Evolutionary conservation across 2,329 filamentous ascomycete genomes (phyloP).

Genomic region (Hypoxylon sp.): DNA sequence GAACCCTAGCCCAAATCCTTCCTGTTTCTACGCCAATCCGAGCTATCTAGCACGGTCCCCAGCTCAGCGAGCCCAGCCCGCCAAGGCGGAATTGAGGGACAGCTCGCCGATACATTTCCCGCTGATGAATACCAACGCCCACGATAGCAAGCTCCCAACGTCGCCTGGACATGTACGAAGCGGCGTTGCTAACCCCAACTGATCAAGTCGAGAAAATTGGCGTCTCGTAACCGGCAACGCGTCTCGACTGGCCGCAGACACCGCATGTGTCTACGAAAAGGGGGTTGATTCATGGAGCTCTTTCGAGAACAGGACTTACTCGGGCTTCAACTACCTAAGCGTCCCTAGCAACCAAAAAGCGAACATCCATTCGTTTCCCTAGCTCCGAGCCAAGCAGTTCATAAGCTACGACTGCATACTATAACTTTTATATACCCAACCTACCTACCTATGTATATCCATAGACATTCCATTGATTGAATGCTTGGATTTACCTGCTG

Average conservation of each 20-base stretch:
- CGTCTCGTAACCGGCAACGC: constrained; percentile 10
- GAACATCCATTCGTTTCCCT: not conserved
- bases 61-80: constrained; percentile 32
- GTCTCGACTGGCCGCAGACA: constrained; percentile 1
- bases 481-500: not conserved
- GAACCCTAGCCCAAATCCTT: constrained; percentile 23
- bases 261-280: not conserved
- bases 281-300: not conserved
- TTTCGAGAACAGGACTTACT: not conserved
- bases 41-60: not conserved
- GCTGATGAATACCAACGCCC: constrained; percentile 16
- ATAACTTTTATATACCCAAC: not conserved
- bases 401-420: not conserved
- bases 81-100: constrained; percentile 51
- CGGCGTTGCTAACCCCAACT: not conserved
- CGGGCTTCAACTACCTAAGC: not conserved
- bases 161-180: not conserved
- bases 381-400: not conserved
- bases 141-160: constrained; percentile 3
- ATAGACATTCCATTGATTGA: not conserved
- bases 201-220: not conserved
- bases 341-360: not conserved
- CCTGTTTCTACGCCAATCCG: constrained; percentile 29
- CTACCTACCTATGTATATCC: not conserved
- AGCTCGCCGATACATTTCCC: constrained; percentile 43